Evolutionary conservation across 2,329 filamentous ascomycete species (phyloP).

Genomic region (Botrytis tulipae): DNA sequence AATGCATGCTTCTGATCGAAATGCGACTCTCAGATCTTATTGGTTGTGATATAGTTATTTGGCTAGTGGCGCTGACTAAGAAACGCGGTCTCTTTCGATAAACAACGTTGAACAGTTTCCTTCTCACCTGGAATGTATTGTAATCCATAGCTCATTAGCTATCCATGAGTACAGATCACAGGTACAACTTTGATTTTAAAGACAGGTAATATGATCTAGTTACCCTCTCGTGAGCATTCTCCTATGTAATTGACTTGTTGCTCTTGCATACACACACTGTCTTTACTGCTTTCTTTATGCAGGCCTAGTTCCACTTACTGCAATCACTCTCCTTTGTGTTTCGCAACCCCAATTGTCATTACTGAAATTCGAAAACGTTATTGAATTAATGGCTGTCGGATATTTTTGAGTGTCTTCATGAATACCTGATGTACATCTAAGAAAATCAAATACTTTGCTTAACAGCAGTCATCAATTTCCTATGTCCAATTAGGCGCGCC

Average conservation of each 20-base stretch:
- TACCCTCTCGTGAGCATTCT: not conserved
- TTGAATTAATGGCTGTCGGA: not conserved
- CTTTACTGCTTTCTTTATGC: not conserved
- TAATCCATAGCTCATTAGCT: no score
- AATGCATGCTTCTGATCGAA: not conserved
- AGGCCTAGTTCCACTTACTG: not conserved
- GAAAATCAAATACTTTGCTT: not conserved
- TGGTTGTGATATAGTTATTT: not conserved
- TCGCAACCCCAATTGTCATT: not conserved
- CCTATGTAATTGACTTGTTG: not conserved
- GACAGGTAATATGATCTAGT: not conserved
- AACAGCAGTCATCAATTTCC: not conserved
- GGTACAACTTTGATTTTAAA: not conserved
- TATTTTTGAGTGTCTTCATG: not conserved
- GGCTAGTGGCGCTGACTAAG: not conserved
- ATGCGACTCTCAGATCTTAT: not conserved
- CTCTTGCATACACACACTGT: not conserved
- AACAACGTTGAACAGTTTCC: not conserved
- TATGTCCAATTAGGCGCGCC: not conserved
- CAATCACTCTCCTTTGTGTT: not conserved
- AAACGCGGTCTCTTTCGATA: not conserved
- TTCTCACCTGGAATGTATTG: not conserved
- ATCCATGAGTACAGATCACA: not conserved
- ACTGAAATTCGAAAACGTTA: not conserved
- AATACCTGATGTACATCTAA: not conserved